Base-by-base conservation (phyloP, 257 asterid genomes). In the Handroanthus guayacan region DNA sequence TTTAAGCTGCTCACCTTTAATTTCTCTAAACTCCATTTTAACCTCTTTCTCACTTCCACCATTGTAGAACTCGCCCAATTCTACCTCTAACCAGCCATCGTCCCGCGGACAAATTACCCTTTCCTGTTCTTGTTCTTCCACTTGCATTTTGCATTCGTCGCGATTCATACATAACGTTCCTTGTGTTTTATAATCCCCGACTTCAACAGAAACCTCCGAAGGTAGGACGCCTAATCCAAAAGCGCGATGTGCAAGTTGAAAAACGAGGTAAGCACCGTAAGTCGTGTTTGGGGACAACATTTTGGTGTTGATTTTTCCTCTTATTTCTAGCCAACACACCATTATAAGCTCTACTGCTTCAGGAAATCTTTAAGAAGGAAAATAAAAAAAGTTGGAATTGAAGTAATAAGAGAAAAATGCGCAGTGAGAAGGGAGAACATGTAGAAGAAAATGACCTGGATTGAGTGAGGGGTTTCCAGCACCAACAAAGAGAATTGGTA, bases 51-150 rank as follows among this genome's bases (percentile, higher is more conserved):
- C 82, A 7, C 66, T 18, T 6, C 20, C 77, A 14, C 31, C 78
- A 17, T 75, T 79, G 63, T 85, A 83, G 69, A 91, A 91, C 39
- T 86, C 90, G 4, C 97, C 97, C 76, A 91, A 62, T 31, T 86
- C 91, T 13, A 89, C 62, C 78, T 91, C 97, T 56, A 86, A 44
- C 97, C 96, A 91, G 17, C 94, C 91, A 67, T 89, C 96, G 10
- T 44, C 75, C 5, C 97, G 84, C 25, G 67, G 80, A 5, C 55
- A 13, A 16, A 85, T 25, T 3, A 51, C 52, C n/a, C 73, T 8
- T 25, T 79, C 91, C 14, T 47, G 63, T 6, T 74, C 85, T 47
- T 16, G 48, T 56, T 13, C 5, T 17, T 72, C 43, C 51, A 34
- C 84, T 51, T 67, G 84, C 43, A 47, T 72, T 16, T 65, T 65